Percentiles rank a stretch among this genome's conserved stretches.
phyloP scores from a whole-genome alignment of 306 rosid species.

The Ochetophila trinervis region DNA sequence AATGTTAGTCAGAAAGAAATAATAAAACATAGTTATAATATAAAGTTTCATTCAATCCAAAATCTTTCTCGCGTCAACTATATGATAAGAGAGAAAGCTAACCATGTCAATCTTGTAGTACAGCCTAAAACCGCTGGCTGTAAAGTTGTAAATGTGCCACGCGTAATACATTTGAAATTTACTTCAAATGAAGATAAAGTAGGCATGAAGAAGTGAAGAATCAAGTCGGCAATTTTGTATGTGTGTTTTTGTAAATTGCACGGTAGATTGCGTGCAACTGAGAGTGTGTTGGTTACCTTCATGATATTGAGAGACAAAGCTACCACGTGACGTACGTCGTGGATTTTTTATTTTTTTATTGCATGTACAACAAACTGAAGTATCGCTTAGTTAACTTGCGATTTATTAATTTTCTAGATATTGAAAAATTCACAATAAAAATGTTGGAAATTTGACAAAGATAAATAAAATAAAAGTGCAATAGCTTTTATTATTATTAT shows the following conservation, averaged over 20 bases:
- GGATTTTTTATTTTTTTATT: conserved; percentile 4
- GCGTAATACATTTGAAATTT: conserved; percentile 24
- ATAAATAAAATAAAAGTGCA: background rate
- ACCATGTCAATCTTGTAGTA: too few species aligned
- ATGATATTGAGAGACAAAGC: conserved; percentile 15
- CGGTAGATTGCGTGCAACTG: conserved; percentile 8
- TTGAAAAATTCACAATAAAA: background rate
- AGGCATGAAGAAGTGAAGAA: conserved; percentile 4
- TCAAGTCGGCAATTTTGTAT: conserved; percentile 8
- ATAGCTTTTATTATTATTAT: background rate
- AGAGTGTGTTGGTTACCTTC: conserved; percentile 5
- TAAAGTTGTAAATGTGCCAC: conserved; percentile 5
- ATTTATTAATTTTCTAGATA: conserved; percentile 2
- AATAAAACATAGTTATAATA: too few species aligned
- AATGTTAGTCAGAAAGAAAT: too few species aligned
- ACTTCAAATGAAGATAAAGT: conserved; percentile 19
- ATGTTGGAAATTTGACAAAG: background rate
- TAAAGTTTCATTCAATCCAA: too few species aligned
- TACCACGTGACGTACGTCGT: conserved; percentile 6
- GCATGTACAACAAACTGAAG: conserved; percentile 1
- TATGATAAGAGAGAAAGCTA: too few species aligned
- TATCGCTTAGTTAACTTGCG: conserved; percentile 14
- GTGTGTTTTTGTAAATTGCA: background rate
- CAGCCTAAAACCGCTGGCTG: too few species aligned
- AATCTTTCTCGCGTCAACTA: too few species aligned